Evolutionary conservation across 2,329 filamentous ascomycete genomes (phyloP).

Genomic region (Penicillium janthinellum): DNA sequence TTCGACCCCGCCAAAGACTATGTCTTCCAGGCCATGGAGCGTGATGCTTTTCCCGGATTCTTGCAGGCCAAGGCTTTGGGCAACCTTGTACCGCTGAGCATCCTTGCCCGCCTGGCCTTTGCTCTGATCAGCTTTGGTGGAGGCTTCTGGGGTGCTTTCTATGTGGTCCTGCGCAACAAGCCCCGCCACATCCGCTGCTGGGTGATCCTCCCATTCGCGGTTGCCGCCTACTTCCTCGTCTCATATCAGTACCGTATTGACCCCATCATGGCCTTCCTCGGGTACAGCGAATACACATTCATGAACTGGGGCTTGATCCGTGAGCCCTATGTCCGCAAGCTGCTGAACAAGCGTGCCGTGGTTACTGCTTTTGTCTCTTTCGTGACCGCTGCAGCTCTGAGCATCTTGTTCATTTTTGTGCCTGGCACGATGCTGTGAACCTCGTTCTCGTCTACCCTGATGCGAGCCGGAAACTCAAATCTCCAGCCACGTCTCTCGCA

Average conservation of each 20-base stretch:
- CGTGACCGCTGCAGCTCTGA: constrained; percentile 77
- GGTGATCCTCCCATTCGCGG: constrained; percentile 89
- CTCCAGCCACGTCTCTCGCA: background rate
- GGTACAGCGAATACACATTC: constrained; percentile 93
- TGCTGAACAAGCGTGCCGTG: constrained; percentile 78
- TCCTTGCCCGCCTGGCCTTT: constrained; percentile 80
- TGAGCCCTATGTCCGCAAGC: constrained; percentile 85
- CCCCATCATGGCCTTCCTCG: constrained; percentile 83
- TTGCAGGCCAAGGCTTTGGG: constrained; percentile 91
- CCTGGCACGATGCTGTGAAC: constrained; percentile 66
- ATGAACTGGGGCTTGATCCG: constrained; percentile 86
- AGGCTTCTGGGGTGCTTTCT: constrained; percentile 90
- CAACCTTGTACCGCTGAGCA: constrained; percentile 88
- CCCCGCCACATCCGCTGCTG: constrained; percentile 75
- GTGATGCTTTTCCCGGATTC: constrained; percentile 98
- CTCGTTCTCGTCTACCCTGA: background rate
- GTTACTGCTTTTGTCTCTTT: constrained; percentile 78
- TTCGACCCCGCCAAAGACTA: constrained; percentile 99
- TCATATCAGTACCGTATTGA: constrained; percentile 97
- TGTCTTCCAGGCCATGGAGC: constrained; percentile 99
- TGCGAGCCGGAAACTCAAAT: background rate
- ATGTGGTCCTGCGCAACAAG: constrained; percentile 87
- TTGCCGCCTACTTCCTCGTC: constrained; percentile 84
- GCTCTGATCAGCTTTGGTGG: constrained; percentile 86
- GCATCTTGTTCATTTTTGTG: constrained; percentile 90